A percentile compares a stretch with the other conserved stretches of the same genome.
phyloP scores from a whole-genome alignment of 1,139 yeast genomes.

The Yamadazyma songkhlaensis region DNA sequence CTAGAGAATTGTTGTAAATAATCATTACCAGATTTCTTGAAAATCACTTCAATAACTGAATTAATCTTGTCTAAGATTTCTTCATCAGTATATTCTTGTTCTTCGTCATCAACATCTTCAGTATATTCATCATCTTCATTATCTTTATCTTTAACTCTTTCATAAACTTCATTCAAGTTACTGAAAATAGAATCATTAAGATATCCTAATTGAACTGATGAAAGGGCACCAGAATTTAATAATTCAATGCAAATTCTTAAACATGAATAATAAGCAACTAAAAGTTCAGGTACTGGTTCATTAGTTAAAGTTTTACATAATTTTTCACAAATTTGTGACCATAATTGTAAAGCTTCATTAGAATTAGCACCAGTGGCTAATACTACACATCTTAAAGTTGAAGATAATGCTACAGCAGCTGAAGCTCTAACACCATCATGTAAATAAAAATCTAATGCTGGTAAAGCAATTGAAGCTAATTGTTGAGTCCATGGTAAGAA shows the following conservation, averaged over 20 bases:
- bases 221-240: constrained; percentile 62
- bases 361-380: constrained; percentile 58
- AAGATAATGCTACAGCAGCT: constrained; percentile 82
- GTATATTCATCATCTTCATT: constrained; percentile 64
- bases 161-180: constrained; percentile 66
- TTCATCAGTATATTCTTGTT: constrained; percentile 86
- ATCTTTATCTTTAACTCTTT: constrained; percentile 69
- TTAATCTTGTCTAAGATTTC: constrained; percentile 83
- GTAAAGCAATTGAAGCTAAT: constrained; percentile 79
- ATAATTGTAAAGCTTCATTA: constrained; percentile 59
- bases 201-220: constrained; percentile 53
- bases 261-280: constrained; percentile 74
- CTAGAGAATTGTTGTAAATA: constrained; percentile 60
- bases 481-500: constrained; percentile 84
- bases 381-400: constrained; percentile 67
- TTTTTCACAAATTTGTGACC: constrained; percentile 71
- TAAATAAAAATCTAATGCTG: constrained; percentile 85
- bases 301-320: constrained; percentile 64
- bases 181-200: constrained; percentile 60
- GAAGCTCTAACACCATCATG: constrained; percentile 94
- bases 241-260: constrained; percentile 65
- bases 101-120: constrained; percentile 75
- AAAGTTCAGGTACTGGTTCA: constrained; percentile 84
- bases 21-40: constrained; percentile 57
- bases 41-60: constrained; percentile 70